Evolutionary conservation across 1,284 basidiomycete species (phyloP).

Genomic region (Cystobasidium pallidum): DNA sequence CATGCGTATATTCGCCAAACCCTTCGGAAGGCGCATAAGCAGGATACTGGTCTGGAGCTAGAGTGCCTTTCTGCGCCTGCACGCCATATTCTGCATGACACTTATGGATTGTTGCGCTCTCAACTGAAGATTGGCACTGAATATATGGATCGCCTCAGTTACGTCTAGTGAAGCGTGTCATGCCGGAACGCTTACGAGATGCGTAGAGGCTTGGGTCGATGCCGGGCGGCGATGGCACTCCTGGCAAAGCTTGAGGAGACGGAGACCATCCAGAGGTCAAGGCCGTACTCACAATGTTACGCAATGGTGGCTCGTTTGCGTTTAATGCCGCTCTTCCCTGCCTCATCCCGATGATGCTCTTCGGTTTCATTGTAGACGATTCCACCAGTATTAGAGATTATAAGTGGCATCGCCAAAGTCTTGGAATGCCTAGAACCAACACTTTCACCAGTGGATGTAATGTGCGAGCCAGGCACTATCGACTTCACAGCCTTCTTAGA

Average conservation of each 20-base stretch:
- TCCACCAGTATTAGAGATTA: not conserved
- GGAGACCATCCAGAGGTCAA: constrained; percentile 1
- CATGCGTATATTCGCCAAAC: not conserved
- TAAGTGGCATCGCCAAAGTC: not conserved
- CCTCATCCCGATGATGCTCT: constrained; percentile 13
- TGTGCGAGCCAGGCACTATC: not conserved
- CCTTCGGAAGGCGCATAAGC: not conserved
- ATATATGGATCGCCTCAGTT: no score
- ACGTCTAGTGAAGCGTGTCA: not conserved
- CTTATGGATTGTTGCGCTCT: constrained; percentile 31
- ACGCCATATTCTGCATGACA: constrained; percentile 42
- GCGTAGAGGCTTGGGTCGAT: constrained; percentile 39
- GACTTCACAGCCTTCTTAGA: not conserved
- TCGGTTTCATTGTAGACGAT: not conserved
- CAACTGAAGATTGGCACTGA: constrained; percentile 35
- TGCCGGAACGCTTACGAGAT: constrained; percentile 14
- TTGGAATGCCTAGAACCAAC: not conserved
- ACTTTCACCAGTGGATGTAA: not conserved
- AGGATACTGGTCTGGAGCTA: not conserved
- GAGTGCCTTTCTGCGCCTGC: constrained; percentile 27
- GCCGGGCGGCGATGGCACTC: constrained; percentile 27
- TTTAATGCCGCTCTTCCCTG: not conserved
- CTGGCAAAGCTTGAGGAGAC: constrained; percentile 31
- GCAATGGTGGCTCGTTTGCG: not conserved
- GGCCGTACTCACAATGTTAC: not conserved